Conservation (phyloP, 1,284 basidiomycete species). For the Blastosporella zonata region DNA sequence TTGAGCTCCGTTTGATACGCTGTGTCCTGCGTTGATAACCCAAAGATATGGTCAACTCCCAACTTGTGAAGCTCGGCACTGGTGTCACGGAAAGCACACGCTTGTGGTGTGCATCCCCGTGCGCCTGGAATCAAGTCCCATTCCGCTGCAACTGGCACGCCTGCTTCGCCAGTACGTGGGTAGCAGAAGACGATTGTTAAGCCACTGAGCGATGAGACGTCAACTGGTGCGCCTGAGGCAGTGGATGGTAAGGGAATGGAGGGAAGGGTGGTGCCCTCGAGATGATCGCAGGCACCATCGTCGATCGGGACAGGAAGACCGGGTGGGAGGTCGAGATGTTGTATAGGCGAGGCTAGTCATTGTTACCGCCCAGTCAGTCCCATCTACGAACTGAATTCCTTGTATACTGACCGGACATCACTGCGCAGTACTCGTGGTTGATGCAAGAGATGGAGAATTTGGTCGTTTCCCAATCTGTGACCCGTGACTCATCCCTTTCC, state of each 20-base stretch:
- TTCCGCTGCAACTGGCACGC: slow-evolving; percentile 15
- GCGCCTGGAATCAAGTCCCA: slow-evolving; percentile 24
- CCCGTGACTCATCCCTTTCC: background rate
- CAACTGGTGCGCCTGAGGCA: slow-evolving; percentile 12
- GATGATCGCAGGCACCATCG: slow-evolving; percentile 21
- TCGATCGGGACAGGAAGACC: slow-evolving; percentile 19
- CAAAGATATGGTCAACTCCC: slow-evolving; percentile 20
- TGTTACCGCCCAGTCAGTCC: background rate
- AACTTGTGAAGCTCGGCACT: slow-evolving; percentile 16
- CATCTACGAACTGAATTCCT: background rate
- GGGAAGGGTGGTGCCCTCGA: slow-evolving; percentile 14
- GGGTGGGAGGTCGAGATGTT: slow-evolving; percentile 14
- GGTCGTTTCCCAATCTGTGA: background rate
- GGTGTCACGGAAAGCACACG: slow-evolving; percentile 21
- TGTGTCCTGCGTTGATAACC: slow-evolving; percentile 21
- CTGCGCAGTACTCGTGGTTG: background rate
- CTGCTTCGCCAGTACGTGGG: slow-evolving; percentile 20
- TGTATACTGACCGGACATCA: background rate
- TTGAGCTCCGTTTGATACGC: slow-evolving; percentile 21
- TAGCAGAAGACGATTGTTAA: slow-evolving; percentile 22
- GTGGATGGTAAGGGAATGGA: slow-evolving; percentile 17
- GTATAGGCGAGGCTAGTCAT: background rate
- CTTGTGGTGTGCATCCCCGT: slow-evolving; percentile 23
- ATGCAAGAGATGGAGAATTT: background rate
- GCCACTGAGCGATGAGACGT: slow-evolving; percentile 18